Conservation (phyloP, 2,329 filamentous ascomycete species). For the Aureobasidium uvarum region DNA sequence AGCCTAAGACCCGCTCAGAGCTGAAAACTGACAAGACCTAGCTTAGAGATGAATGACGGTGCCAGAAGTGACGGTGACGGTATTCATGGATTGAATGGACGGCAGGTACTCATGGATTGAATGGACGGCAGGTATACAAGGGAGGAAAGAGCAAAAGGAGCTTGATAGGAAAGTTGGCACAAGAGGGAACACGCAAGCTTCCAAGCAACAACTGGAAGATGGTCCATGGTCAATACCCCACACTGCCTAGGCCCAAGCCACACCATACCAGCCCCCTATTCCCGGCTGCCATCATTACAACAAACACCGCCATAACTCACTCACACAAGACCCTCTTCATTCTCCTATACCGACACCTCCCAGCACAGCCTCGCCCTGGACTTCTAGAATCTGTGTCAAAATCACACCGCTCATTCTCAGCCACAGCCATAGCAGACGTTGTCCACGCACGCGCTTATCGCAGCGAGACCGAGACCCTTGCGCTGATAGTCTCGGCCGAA, state of each 20-base stretch:
- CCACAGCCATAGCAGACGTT: not conserved
- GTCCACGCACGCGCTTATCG: not conserved
- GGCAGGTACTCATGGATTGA: too few species aligned
- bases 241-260: not conserved
- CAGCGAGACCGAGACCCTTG: not conserved
- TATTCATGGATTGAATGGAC: too few species aligned
- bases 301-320: too few species aligned
- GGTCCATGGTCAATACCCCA: not conserved
- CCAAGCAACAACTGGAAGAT: not conserved
- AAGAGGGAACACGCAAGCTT: not conserved
- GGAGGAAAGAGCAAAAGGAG: not conserved
- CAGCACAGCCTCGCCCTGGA: not conserved
- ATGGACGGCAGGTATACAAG: not conserved
- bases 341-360: not conserved
- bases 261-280: not conserved
- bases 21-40: not conserved
- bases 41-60: not conserved
- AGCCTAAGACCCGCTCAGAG: not conserved
- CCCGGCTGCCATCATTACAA: not conserved
- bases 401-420: not conserved
- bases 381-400: not conserved
- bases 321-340: too few species aligned
- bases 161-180: not conserved
- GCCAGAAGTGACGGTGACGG: slow-evolving; percentile 3
- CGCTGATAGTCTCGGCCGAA: not conserved